Evolutionary conservation across 306 rosid species (phyloP).

Genomic region (Inga leiocalycina): DNA sequence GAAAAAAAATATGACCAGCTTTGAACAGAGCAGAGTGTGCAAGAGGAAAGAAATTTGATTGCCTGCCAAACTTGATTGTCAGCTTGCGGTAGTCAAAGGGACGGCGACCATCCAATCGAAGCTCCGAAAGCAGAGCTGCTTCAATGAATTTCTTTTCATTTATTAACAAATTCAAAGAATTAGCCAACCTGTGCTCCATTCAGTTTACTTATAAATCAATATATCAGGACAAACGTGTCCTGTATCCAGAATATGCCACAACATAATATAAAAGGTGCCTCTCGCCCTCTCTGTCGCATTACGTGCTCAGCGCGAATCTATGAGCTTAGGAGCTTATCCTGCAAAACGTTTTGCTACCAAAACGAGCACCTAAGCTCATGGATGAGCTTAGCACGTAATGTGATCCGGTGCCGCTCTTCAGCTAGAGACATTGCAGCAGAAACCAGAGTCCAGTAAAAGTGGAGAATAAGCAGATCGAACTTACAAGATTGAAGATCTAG

Average conservation of each 20-base stretch:
- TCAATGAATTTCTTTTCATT: not conserved
- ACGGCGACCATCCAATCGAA: slow-evolving; percentile 80
- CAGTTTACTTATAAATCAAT: not conserved
- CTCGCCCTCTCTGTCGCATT: no score
- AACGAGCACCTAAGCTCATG: no score
- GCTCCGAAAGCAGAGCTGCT: slow-evolving; percentile 53
- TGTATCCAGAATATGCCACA: not conserved
- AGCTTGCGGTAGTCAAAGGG: slow-evolving; percentile 76
- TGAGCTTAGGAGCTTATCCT: no score
- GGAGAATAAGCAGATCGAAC: not conserved
- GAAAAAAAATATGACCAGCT: not conserved
- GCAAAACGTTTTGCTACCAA: no score
- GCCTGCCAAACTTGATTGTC: slow-evolving; percentile 65
- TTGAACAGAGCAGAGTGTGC: not conserved
- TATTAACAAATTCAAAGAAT: not conserved
- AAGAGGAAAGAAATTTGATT: slow-evolving; percentile 2
- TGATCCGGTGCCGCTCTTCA: not conserved
- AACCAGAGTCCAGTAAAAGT: not conserved
- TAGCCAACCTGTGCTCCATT: slow-evolving; percentile 1
- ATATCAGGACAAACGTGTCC: not conserved
- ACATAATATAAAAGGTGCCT: not conserved
- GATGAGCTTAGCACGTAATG: no score
- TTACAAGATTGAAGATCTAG: not conserved
- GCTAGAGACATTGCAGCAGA: not conserved
- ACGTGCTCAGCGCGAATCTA: no score